These are phyloP conservation scores for Penicillium canescens DNA, from an alignment of 495 filamentous ascomycete species.

Conservation along the genomic window DNA sequence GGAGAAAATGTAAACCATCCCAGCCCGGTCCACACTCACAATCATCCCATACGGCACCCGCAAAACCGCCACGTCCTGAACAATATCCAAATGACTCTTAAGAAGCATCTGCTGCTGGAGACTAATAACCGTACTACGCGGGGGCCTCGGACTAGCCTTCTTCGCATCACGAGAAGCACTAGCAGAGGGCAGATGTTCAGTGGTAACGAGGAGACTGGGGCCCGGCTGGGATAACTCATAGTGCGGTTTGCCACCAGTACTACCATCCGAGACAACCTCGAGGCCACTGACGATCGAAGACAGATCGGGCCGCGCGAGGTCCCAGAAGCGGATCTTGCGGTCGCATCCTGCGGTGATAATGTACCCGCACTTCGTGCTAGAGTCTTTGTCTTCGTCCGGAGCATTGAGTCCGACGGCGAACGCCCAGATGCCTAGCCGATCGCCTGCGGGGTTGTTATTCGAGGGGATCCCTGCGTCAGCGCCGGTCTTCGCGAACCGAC, in stretches of 20 bases:
- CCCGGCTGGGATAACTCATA: slow-evolving; percentile 73
- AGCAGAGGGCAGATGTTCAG: slow-evolving; percentile 61
- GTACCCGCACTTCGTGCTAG: slow-evolving; percentile 55
- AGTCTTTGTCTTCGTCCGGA: slow-evolving; percentile 43
- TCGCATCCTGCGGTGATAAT: slow-evolving; percentile 86
- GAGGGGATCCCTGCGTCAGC: slow-evolving; percentile 36
- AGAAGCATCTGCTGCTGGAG: slow-evolving; percentile 83
- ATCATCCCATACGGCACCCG: slow-evolving; percentile 92
- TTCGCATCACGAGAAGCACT: slow-evolving; percentile 27
- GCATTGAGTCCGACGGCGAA: slow-evolving; percentile 53
- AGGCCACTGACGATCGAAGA: slow-evolving; percentile 79
- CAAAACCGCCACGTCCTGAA: slow-evolving; percentile 84
- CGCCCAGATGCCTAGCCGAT: slow-evolving; percentile 58
- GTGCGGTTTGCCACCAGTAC: slow-evolving; percentile 52
- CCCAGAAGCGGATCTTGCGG: slow-evolving; percentile 92
- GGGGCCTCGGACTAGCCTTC: slow-evolving; percentile 51
- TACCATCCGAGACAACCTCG: slow-evolving; percentile 60
- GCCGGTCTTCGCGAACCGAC: slow-evolving; percentile 72
- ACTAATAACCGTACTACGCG: slow-evolving; percentile 83
- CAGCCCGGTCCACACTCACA: slow-evolving; percentile 86
- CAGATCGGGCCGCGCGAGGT: slow-evolving; percentile 68
- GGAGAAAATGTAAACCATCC: slow-evolving; percentile 88
- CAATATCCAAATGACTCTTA: slow-evolving; percentile 83
- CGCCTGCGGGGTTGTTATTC: slow-evolving; percentile 41
- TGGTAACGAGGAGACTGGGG: slow-evolving; percentile 66